Base-by-base conservation (phyloP, 306 rosid species). In the Geum urbanum region DNA sequence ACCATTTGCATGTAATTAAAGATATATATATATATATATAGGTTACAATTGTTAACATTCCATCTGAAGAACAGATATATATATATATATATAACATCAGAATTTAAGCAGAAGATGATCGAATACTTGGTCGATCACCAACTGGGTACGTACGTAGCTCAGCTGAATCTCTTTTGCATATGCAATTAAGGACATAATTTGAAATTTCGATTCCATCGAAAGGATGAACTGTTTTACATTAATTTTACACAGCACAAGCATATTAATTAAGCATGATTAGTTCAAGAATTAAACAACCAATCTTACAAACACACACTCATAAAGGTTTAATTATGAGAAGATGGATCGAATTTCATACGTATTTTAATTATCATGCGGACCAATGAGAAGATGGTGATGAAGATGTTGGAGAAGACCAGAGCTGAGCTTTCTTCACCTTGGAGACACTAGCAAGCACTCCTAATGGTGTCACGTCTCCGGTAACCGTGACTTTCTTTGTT, bases 361-460 rank as follows among this genome's bases (percentile, higher is more conserved):
- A 15, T 3, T 59, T 32, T 13, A 14, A 14, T 35, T 20, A 16
- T 84, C 77, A 79, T 41, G 84, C 79, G 7, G 86, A 80, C 80
- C 82, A 82, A 44, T 73, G 80, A 53, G 81, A 83, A 41, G 82
- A 60, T 15, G 85, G 56, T 44, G 74, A 72, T 22, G 87, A 59
- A 64, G 86, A 74, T 24, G 79, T 18, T 52, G 84, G 62, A 66
- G 85, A 81, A 14, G 87, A 76, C 99, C 97, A 94, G 7, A 91
- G 84, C 64, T 94, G 91, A 14, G 99, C 96, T 19, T 72, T 83
- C 83, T 91, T 94, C 68, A 94, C 99, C 83, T 89, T 86, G 14
- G 95, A 89, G 8, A 94, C 86, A 71, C 96, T 94, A 12, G 82
- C 84, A 9, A 94, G 74, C 49, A 84, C 97, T 15, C 76, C 87